Evolutionary conservation across 805 yeast genomes (phyloP), one percentile per base, ranked within the genome.

Genomic region (Candida coquimbonensis): DNA sequence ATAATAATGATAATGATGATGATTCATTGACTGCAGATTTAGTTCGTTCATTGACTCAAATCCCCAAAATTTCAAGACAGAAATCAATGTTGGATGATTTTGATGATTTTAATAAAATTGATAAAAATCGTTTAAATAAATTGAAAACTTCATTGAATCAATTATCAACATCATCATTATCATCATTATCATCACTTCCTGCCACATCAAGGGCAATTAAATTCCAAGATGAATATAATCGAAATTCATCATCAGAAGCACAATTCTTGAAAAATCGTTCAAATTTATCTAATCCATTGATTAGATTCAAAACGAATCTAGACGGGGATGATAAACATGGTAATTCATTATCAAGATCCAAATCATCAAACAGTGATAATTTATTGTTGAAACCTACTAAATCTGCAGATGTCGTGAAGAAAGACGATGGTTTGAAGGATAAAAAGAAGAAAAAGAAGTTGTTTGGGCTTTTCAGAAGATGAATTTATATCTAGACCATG

Each of bases 21-120:
- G 66, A 68, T 29, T 29, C 31, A 29, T 29, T 29, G 12, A 29
- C 31, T 14, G 72, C 70, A 0, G 64, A 63, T 35, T 50, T 72
- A 17, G 71, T 73, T 27, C 59, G 75, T 31, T 60, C 69, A 0
- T 52, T 72, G 24, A 71, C 77, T 0, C 75, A 73, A 9, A 25
- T 54, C 65, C 60, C 62, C 3, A 43, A 46, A 16, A 27, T 57
- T 4, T 47, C 45, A 27, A 55, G 51, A 34, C 44, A 45, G 3
- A 56, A 51, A 42, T 59, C 63, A 9, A 53, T 59, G 60, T 44
- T 59, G 43, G 62, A 57, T 45, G 59, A 51, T 6, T 42, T 53
- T 32, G 55, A 50, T 36, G 45, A 45, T 42, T 24, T 26, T 33
- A 19, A 33, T 16, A 33, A 19, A 11, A 27, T 19, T 35, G 32